Evolutionary conservation across 352 stramenopile genomes (phyloP).

Genomic region (Aphanomyces astaci): DNA sequence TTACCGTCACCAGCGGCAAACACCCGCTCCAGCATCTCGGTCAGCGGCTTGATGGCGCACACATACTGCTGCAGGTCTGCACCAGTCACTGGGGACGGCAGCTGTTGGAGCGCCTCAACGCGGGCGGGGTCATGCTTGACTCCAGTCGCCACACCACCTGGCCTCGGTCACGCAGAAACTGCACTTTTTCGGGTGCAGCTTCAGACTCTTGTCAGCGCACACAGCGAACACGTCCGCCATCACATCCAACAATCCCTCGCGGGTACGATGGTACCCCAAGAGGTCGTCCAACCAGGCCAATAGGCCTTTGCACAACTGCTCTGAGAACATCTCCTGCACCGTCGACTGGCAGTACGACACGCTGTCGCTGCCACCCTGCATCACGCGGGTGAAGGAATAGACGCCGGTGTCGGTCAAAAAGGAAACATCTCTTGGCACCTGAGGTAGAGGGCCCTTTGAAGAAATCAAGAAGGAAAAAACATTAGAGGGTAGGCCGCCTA

Average conservation of each 20-base stretch:
- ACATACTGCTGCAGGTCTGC: conserved; percentile 12
- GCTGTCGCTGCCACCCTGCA: conserved; percentile 19
- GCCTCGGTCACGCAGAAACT: conserved; percentile 21
- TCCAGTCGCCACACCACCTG: not conserved
- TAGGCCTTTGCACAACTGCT: conserved; percentile 21
- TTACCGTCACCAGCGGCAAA: not conserved
- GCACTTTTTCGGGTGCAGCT: conserved; percentile 26
- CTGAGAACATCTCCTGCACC: not conserved
- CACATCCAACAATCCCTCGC: conserved; percentile 26
- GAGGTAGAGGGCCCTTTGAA: too few species aligned
- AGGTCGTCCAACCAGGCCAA: conserved; percentile 35
- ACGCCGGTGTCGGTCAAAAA: conserved; percentile 19
- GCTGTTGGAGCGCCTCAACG: not conserved
- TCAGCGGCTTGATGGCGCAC: conserved; percentile 3
- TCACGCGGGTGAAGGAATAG: conserved; percentile 22
- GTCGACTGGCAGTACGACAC: conserved; percentile 18
- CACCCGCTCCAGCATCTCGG: not conserved
- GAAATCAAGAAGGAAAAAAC: too few species aligned
- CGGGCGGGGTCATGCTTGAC: conserved; percentile 9
- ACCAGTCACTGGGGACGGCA: conserved; percentile 5
- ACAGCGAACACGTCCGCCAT: conserved; percentile 27
- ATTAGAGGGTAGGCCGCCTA: too few species aligned
- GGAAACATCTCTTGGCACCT: too few species aligned
- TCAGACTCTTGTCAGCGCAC: conserved; percentile 22
- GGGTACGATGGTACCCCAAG: conserved; percentile 26